Evolutionary conservation across 148 eudicot species (phyloP), one percentile per base, ranked within the genome.

Genomic region (Salicornia ramosissima): DNA sequence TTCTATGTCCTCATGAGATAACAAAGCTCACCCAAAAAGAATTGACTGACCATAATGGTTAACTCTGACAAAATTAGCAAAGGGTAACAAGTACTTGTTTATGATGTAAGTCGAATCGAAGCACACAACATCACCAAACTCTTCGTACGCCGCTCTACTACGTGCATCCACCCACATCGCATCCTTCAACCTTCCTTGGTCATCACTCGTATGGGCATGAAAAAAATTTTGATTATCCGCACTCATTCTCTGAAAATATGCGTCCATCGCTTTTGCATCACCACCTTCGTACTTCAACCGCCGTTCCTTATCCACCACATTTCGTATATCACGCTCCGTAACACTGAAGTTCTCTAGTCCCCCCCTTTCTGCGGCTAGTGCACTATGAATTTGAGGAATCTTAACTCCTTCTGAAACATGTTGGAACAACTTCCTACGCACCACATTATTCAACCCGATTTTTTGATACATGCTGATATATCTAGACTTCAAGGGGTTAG

Each of bases 231-330:
- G 85, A 51, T 87, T 85, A 69, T 83, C 85, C 11, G 82, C 84
- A 69, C 83, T 86, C 88, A 85, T 87, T 59, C 76, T 79, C 62
- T 81, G 31, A n/a, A 85, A 87, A 76, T 87, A 83, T 71, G 83
- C 81, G 22, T 81, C 73, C 43, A 85, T 76, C 55, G 80, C 79
- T 55, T 81, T 85, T 46, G 86, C 84, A 79, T 85, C 85, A 21
- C 88, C 84, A 7, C 24, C 60, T 7, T 39, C n/a, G n/a, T n/a
- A n/a, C n/a, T n/a, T n/a, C n/a, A n/a, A n/a, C n/a, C n/a, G n/a
- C n/a, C n/a, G n/a, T n/a, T n/a, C n/a, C n/a, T n/a, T n/a, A n/a
- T n/a, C n/a, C n/a, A n/a, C n/a, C n/a, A n/a, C n/a, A n/a, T n/a
- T n/a, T n/a, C n/a, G n/a, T n/a, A n/a, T n/a, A n/a, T n/a, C n/a